These are phyloP conservation scores for Tubosaeta sp. DNA, from an alignment of 768 basidiomycete species.

Conservation along the genomic window DNA sequence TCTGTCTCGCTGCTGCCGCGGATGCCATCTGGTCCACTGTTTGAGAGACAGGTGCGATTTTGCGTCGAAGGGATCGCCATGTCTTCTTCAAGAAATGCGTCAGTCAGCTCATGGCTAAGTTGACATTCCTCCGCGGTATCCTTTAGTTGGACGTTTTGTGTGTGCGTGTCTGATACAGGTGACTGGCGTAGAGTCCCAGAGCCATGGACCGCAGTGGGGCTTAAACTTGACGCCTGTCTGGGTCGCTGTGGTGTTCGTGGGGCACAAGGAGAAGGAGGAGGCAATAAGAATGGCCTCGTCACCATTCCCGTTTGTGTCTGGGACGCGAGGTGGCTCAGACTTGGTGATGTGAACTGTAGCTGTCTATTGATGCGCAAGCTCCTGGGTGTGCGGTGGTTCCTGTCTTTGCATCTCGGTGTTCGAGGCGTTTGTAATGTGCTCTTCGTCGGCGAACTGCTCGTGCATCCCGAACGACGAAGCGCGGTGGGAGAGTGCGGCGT, in stretches of 20 bases:
- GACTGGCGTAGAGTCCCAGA: background rate
- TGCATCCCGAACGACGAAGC: constrained; percentile 1
- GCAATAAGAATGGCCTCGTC: constrained; percentile 23
- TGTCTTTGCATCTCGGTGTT: constrained; percentile 12
- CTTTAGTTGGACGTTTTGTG: constrained; percentile 11
- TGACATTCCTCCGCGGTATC: constrained; percentile 21
- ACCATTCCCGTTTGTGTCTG: constrained; percentile 9
- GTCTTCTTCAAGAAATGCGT: constrained; percentile 39
- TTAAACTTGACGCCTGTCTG: background rate
- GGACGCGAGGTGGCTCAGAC: constrained; percentile 7
- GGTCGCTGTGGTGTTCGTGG: constrained; percentile 3
- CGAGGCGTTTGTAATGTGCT: constrained; percentile 1
- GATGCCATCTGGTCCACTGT: constrained; percentile 16
- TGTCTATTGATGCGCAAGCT: constrained; percentile 2
- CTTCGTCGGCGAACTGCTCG: constrained; percentile 13
- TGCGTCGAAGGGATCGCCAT: constrained; percentile 34
- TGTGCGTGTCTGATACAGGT: background rate
- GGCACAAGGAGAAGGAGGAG: constrained; percentile 23
- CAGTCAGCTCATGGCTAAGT: constrained; percentile 35
- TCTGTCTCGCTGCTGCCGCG: constrained; percentile 5
- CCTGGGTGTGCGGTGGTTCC: constrained; percentile 11
- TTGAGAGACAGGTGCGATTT: background rate
- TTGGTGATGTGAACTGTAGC: constrained; percentile 11
- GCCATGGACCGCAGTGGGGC: background rate
- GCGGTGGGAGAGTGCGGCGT: constrained; percentile 22